Conservation (phyloP, 1,284 basidiomycete genomes). For the Trichosporon faecale region DNA sequence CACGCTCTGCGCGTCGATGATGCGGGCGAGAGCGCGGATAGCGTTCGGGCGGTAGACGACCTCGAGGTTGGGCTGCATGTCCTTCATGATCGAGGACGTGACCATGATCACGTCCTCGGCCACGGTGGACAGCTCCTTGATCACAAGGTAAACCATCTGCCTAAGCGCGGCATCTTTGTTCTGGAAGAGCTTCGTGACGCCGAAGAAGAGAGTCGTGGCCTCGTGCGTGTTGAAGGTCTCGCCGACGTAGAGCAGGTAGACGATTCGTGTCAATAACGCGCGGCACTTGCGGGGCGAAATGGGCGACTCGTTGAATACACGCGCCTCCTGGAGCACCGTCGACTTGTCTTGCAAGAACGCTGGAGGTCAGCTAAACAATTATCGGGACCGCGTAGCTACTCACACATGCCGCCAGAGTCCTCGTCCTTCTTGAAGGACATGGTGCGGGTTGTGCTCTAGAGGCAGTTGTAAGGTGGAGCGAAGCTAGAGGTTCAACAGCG, state of each 20-base stretch:
- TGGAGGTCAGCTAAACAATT: constrained; percentile 20
- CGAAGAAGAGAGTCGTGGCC: constrained; percentile 97
- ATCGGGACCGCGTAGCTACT: constrained; percentile 22
- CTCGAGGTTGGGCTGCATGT: constrained; percentile 98
- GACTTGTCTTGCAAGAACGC: constrained; percentile 76
- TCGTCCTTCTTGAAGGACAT: constrained; percentile 86
- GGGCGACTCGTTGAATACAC: constrained; percentile 98
- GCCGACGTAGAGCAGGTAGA: constrained; percentile 93
- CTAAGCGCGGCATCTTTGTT: constrained; percentile 97
- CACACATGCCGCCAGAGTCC: constrained; percentile 63
- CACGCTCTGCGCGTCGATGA: constrained; percentile 75
- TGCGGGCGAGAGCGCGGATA: constrained; percentile 90
- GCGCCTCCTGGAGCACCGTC: constrained; percentile 94
- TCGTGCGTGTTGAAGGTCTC: constrained; percentile 95
- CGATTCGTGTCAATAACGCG: constrained; percentile 90
- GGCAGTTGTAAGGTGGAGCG: not conserved
- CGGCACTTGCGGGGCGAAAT: constrained; percentile 96
- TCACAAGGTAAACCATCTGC: constrained; percentile 97
- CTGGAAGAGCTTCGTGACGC: constrained; percentile 98
- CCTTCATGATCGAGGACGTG: constrained; percentile 99
- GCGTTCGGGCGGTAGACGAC: constrained; percentile 98
- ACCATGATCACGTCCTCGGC: constrained; percentile 99
- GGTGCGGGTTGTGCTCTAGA: constrained; percentile 15
- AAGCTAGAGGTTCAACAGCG: constrained; percentile 2
- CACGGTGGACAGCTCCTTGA: constrained; percentile 94